Evolutionary conservation across 257 asterid species (phyloP).

Genomic region (Echium plantagineum): DNA sequence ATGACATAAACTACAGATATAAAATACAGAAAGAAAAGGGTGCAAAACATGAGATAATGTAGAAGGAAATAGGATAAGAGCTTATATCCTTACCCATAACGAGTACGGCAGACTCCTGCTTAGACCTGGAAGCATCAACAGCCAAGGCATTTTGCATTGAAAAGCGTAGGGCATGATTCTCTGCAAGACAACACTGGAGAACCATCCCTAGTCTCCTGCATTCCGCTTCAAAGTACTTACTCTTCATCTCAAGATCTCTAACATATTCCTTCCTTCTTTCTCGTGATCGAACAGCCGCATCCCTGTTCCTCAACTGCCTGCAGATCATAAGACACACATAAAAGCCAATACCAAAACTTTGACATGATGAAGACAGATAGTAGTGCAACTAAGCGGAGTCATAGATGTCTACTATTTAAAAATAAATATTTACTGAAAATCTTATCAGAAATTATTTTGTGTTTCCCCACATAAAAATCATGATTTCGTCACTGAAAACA

Average conservation of each 20-base stretch:
- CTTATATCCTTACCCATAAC: constrained; percentile 60
- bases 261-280: constrained; percentile 86
- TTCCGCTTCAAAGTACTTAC: constrained; percentile 77
- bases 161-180: constrained; percentile 76
- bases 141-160: constrained; percentile 56
- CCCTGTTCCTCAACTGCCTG: constrained; percentile 88
- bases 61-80: neutral
- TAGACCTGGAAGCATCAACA: constrained; percentile 67
- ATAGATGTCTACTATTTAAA: too few relatives aligned
- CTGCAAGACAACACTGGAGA: constrained; percentile 77
- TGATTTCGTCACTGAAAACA: too few relatives aligned
- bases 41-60: neutral
- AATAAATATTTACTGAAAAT: too few relatives aligned
- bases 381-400: too few relatives aligned
- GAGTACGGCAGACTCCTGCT: constrained; percentile 99
- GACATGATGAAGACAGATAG: neutral
- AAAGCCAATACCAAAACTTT: neutral
- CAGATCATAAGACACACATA: constrained; percentile 1
- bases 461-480: too few relatives aligned
- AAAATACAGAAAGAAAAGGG: neutral
- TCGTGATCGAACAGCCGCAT: constrained; percentile 87
- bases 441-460: too few relatives aligned
- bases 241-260: constrained; percentile 83
- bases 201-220: constrained; percentile 80
- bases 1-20: neutral